Evolutionary conservation across 768 basidiomycete genomes (phyloP), one percentile per base, ranked within the genome.

Genomic region (Pleurotus djamor): DNA sequence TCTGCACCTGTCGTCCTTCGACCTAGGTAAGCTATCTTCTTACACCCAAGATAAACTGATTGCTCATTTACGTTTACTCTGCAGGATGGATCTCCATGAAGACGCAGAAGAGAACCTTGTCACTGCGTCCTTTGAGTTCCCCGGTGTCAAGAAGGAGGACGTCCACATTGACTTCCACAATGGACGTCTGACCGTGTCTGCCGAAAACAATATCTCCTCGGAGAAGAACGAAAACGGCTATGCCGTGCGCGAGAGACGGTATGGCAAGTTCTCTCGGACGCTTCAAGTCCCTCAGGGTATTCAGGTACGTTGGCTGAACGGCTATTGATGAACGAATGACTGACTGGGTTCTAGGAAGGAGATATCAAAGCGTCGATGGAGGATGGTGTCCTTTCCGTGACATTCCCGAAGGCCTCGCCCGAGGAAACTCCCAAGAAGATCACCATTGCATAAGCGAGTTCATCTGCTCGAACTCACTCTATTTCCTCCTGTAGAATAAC

Each of bases 41-140:
- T 48, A n/a, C 16, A 48, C 47, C 21, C 21, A 28, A 28, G 14
- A 17, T 14, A 14, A 14, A n/a, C 14, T n/a, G 8, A 48, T 9
- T 9, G 9, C 14, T 14, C 21, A 12, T 17, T 48, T 14, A 48
- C 13, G 13, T 48, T 43, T 38, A 7, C 21, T 28, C 52, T 41
- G 41, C 59, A 85, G 84, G 64, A 80, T 86, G 79, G 83, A 87
- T 63, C 68, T 86, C 6, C 79, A 83, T 64, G 85, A 86, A 65
- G 70, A 84, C 62, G 35, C 64, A 0, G 73, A 79, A 28, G 71
- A 64, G 49, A 84, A 84, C 65, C 67, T 71, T 2, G 80, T 87
- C 16, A 84, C 80, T 1, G 86, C 84, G 34, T 69, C 76, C 5
- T 85, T 88, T 65, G 86, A 88, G 63, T 71, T 88, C n/a, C 86